Evolutionary conservation across 345 rosid species (phyloP).

Genomic region (Lagerstroemia speciosa): DNA sequence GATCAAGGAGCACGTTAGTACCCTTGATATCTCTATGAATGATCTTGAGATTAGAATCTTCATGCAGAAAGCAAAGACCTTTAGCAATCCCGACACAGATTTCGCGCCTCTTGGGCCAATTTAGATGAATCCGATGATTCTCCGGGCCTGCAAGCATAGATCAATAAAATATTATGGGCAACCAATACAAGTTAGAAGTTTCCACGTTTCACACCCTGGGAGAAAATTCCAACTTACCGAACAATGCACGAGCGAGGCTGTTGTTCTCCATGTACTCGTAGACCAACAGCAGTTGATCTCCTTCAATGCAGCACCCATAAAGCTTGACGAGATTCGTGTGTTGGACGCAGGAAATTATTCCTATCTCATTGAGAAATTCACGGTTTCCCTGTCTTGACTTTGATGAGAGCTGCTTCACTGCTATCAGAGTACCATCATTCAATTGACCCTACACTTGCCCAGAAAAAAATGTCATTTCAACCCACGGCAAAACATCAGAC

Average conservation of each 20-base stretch:
- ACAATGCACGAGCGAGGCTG: conserved; percentile 42
- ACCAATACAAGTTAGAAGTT: background rate
- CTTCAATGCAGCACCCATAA: conserved; percentile 58
- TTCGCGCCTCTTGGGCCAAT: conserved; percentile 37
- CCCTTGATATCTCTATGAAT: conserved; percentile 63
- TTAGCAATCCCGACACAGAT: conserved; percentile 52
- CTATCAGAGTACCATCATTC: conserved; percentile 49
- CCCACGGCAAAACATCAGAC: background rate
- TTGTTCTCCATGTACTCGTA: conserved; percentile 74
- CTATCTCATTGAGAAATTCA: conserved; percentile 62
- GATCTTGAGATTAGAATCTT: conserved; percentile 42
- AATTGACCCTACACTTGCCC: conserved; percentile 21
- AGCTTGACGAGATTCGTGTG: conserved; percentile 70
- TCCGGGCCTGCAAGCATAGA: conserved; percentile 13
- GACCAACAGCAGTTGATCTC: conserved; percentile 44
- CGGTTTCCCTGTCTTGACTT: conserved; percentile 67
- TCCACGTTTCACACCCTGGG: background rate
- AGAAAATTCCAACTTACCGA: conserved; percentile 33
- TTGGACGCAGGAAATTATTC: conserved; percentile 55
- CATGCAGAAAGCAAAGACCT: conserved; percentile 54
- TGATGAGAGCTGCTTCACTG: conserved; percentile 68
- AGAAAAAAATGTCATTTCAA: background rate
- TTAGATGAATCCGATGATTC: conserved; percentile 19
- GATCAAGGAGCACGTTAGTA: conserved; percentile 46
- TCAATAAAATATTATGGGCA: background rate